phyloP scores from a whole-genome alignment of 1,284 basidiomycete genomes.

The Schizophyllum commune region DNA sequence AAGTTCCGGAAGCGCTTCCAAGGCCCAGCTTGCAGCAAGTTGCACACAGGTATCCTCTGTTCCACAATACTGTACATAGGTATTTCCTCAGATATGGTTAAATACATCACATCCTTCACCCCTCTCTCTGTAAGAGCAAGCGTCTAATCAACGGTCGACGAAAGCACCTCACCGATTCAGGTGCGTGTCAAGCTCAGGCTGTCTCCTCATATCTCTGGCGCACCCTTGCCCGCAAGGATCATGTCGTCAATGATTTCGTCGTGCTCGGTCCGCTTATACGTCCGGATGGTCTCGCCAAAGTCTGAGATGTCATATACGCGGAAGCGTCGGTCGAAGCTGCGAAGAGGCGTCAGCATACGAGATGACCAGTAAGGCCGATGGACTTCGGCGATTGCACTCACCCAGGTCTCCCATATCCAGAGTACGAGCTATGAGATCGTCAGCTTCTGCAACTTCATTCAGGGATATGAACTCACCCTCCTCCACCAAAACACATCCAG shows the following conservation, averaged over 20 bases:
- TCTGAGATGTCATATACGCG: conserved; percentile 79
- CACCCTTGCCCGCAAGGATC: conserved; percentile 47
- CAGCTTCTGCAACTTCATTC: conserved; percentile 2
- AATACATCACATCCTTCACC: too few species aligned
- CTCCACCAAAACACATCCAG: conserved; percentile 95
- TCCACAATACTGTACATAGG: too few species aligned
- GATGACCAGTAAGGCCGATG: background rate
- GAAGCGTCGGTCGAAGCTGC: conserved; percentile 83
- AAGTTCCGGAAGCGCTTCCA: background rate
- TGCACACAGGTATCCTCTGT: too few species aligned
- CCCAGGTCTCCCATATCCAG: conserved; percentile 78
- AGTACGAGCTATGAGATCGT: conserved; percentile 53
- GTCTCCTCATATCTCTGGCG: conserved; percentile 12
- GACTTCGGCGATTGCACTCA: conserved; percentile 14
- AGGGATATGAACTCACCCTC: conserved; percentile 45
- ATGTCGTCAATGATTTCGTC: conserved; percentile 64
- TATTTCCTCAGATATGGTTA: too few species aligned
- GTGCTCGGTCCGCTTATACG: conserved; percentile 81
- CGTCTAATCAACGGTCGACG: too few species aligned
- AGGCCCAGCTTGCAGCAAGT: too few species aligned
- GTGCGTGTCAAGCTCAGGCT: too few species aligned
- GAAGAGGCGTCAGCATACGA: background rate
- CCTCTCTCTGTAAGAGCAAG: too few species aligned
- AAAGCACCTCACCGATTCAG: too few species aligned
- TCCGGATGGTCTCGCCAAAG: conserved; percentile 84